Evolutionary conservation across 805 yeast genomes (phyloP), one percentile per base, ranked within the genome.

Genomic region (Candida methanosorbosa): DNA sequence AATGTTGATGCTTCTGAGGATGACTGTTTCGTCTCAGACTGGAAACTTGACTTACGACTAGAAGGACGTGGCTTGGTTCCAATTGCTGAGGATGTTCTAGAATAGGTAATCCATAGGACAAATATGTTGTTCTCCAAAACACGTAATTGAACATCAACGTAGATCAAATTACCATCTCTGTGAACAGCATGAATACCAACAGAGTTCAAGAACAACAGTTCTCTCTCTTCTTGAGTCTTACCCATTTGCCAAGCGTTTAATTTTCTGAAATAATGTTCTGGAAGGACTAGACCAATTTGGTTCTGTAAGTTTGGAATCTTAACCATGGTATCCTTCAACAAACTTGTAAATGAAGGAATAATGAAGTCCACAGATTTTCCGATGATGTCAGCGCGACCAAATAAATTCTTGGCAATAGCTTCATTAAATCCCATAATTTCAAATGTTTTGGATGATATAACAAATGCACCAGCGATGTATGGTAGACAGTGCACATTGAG

Each of bases 261-360:
- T 43, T 78, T 77, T 41, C 97, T 70, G 60, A 90, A 87, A 52
- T 82, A 81, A 57, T 87, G 96, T 55, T 88, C 97, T 0, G 97
- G 94, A 11, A 88, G 61, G 0, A 88, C 95, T 33, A 84, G 58
- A 1, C 96, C 96, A 0, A 81, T 73, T 22, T 58, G 54, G 18
- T 43, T 41, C 37, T 52, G 57, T 40, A 72, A 40, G 15, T 58
- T 48, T 19, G 68, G 63, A 42, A 64, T 62, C 22, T 67, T 61
- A 6, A 33, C 39, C 13, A 66, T 51, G 6, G 78, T 75, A 16
- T 50, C 42, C 2, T 57, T 52, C 33, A 78, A 50, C 16, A 75
- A 58, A 4, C 57, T 54, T 2, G 69, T 50, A 48, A 86, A 85
- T 14, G 68, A 59, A 5, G 94, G 94, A 18, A 86, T 64, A 15